phyloP scores from a whole-genome alignment of 2,329 filamentous ascomycete species.

The Pseudogymnoascus sp. region DNA sequence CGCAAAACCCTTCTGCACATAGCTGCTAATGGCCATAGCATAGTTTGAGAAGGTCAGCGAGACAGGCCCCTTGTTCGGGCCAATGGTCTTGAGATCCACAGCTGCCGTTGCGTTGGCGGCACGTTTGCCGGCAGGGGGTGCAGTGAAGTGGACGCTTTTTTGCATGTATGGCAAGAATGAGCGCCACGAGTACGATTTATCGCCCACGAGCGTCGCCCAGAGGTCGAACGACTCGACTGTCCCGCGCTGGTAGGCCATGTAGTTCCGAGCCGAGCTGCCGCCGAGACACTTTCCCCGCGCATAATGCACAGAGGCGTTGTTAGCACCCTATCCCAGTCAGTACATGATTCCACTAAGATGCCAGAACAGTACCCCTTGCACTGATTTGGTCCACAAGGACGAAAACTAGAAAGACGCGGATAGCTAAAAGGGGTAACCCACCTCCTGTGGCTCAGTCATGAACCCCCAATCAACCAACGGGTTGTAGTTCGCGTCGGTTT shows the following conservation, averaged over 20 bases:
- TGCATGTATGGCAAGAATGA: conserved; percentile 33
- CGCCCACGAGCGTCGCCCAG: conserved; percentile 34
- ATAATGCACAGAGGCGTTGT: conserved; percentile 22
- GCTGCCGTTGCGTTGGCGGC: conserved; percentile 11
- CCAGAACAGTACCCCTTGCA: neutral
- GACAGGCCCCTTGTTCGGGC: neutral
- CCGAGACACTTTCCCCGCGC: conserved; percentile 28
- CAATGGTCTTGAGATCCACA: neutral
- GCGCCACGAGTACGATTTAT: conserved; percentile 36
- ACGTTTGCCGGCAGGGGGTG: conserved; percentile 17
- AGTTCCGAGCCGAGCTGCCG: conserved; percentile 27
- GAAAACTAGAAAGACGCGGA: conserved; percentile 6
- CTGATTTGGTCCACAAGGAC: neutral
- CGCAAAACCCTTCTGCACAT: conserved; percentile 13
- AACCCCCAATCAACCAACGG: conserved; percentile 26
- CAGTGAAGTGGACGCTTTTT: conserved; percentile 32
- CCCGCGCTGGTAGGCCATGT: conserved; percentile 32
- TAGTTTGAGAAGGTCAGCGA: conserved; percentile 13
- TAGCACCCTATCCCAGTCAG: conserved; percentile 17
- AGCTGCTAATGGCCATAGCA: conserved; percentile 17
- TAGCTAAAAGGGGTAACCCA: conserved; percentile 6
- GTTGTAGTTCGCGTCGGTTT: neutral
- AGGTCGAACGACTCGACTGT: conserved; percentile 31
- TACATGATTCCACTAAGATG: neutral
- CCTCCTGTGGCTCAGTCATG: conserved; percentile 24